These are phyloP conservation scores for Aspergillus funiculosus DNA, from an alignment of 495 filamentous ascomycete genomes.

Conservation along the genomic window DNA sequence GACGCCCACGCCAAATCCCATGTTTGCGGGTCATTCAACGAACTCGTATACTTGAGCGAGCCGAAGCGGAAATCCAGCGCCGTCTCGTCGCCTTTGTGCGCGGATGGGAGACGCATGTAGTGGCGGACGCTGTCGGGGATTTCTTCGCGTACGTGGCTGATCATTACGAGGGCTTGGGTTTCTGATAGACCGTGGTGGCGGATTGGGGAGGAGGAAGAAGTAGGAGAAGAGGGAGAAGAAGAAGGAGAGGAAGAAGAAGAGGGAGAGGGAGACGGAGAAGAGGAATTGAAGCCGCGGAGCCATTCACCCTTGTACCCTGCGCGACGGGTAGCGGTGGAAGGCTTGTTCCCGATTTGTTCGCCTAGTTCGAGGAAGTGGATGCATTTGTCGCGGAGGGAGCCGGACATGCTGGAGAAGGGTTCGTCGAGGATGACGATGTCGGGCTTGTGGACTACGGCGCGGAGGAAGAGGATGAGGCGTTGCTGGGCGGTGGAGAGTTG, in stretches of 20 bases:
- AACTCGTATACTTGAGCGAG: slow-evolving; percentile 18
- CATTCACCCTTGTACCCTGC: slow-evolving; percentile 5
- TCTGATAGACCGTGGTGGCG: slow-evolving; percentile 43
- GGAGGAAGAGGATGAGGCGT: slow-evolving; percentile 75
- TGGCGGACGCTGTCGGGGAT: slow-evolving; percentile 72
- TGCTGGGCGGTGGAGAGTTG: slow-evolving; percentile 73
- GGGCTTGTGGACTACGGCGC: slow-evolving; percentile 73
- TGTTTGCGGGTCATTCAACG: slow-evolving; percentile 17
- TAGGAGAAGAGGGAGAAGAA: no score
- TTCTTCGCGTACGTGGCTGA: slow-evolving; percentile 87
- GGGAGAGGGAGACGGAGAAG: no score
- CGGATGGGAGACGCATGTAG: slow-evolving; percentile 71
- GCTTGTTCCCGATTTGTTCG: slow-evolving; percentile 23
- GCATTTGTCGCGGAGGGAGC: slow-evolving; percentile 75
- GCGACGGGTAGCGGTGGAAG: slow-evolving; percentile 8
- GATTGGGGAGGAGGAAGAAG: not conserved
- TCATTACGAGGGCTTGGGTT: slow-evolving; percentile 73
- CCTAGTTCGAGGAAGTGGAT: slow-evolving; percentile 66
- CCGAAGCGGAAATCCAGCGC: slow-evolving; percentile 36
- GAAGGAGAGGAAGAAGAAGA: not conserved
- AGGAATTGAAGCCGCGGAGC: slow-evolving; percentile 8
- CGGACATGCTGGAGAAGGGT: slow-evolving; percentile 85
- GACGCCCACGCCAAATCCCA: slow-evolving; percentile 33
- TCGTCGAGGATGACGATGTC: slow-evolving; percentile 92
- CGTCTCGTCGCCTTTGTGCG: slow-evolving; percentile 37